Evolutionary conservation across 1,284 basidiomycete genomes (phyloP), one percentile per base, ranked within the genome.

Genomic region (Paramarasmius palmivorus): DNA sequence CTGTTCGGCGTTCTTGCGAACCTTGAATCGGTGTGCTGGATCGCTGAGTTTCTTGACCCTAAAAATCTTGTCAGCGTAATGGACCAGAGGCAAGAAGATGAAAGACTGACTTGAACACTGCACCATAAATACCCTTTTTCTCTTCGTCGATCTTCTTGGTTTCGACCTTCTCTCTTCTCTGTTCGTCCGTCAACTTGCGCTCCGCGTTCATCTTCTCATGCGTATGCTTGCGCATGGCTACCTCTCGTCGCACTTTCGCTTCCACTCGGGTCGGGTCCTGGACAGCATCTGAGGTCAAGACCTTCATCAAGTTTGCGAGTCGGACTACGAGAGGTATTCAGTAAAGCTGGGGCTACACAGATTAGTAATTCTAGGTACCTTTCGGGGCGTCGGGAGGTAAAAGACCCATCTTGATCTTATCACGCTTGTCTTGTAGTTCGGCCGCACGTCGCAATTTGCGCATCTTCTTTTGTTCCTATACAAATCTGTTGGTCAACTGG

Each of bases 261-360:
- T 99, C 97, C 12, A 99, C 93, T 60, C 95, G 90, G 2, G 97
- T 99, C 1, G 97, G 93, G 68, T 99, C 97, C 76, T 95, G 92
- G 10, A 98, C 89, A 0, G 95, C 95, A 67, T 98, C 95, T 9
- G 93, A 93, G 0, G 96, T 97, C 37, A 99, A 78, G 12, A 99
- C 97, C 66, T 95, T 95, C 95, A 99, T 98, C 66, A 99, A 74
- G 71, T 99, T 99, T 41, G 92, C 86, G 54, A 99, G 78, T 48
- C 95, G 93, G 55, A 99, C 96, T 94, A 64, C 5, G 59, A 42
- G 49, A 47, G 45, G 49, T 40, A 61, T 55, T 58, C 36, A 63
- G 52, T 41, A 22, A 44, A 17, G 6, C 19, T 6, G 50, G 19
- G 20, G 49, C n/a, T 50, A 14, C 32, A 41, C 49, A n/a, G 25